Evolutionary conservation across 2,329 filamentous ascomycete species (phyloP).

Genomic region (Akanthomyces uredinophilus): DNA sequence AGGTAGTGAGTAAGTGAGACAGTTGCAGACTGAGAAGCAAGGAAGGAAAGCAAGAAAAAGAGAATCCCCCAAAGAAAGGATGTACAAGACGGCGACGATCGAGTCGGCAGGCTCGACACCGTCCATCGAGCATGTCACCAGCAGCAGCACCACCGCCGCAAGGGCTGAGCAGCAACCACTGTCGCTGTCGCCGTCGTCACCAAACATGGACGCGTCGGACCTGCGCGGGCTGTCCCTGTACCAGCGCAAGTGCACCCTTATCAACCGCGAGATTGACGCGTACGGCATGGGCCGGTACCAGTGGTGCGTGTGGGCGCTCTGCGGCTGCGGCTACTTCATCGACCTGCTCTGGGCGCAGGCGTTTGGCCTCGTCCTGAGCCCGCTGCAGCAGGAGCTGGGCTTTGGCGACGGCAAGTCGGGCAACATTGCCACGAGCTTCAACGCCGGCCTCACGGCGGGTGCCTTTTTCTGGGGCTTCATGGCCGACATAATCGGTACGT

Average conservation of each 20-base stretch:
- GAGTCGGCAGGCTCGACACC: background rate
- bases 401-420: constrained; percentile 35
- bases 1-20: too few species aligned
- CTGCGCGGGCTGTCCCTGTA: constrained; percentile 26
- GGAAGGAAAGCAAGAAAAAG: too few species aligned
- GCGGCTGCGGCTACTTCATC: constrained; percentile 50
- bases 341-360: constrained; percentile 55
- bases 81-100: background rate
- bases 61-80: background rate
- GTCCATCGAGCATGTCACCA: background rate
- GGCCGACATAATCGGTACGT: constrained; percentile 42
- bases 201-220: constrained; percentile 7
- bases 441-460: constrained; percentile 48
- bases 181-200: background rate
- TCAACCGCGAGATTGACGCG: constrained; percentile 42
- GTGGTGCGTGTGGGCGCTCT: constrained; percentile 47
- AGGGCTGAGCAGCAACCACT: too few species aligned
- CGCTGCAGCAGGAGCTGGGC: constrained; percentile 52
- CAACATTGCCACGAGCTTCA: constrained; percentile 51
- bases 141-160: background rate
- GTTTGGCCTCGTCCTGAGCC: constrained; percentile 48
- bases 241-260: constrained; percentile 31
- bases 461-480: constrained; percentile 52
- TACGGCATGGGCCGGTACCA: constrained; percentile 51
- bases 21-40: too few species aligned